Conservation (phyloP, 495 filamentous ascomycete species). For the Penicillium macrosclerotiorum region DNA sequence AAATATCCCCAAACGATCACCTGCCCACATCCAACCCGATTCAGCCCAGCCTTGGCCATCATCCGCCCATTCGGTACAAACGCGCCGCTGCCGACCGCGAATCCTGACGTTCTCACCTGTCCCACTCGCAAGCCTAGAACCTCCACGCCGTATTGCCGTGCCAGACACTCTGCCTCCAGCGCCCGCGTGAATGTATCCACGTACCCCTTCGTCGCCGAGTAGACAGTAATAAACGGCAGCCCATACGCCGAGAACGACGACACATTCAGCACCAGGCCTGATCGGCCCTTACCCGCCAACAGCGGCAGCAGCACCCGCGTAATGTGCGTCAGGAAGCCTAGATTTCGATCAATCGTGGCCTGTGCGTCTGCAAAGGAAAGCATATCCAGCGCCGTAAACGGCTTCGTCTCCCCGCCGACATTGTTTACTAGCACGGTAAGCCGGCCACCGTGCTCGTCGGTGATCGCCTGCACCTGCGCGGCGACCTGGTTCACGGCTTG, state of each 20-base stretch:
- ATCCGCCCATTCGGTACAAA: conserved; percentile 20
- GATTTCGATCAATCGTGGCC: conserved; percentile 33
- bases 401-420: conserved; percentile 35
- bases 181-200: conserved; percentile 31
- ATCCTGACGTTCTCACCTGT: conserved; percentile 19
- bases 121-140: conserved; percentile 30
- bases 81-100: conserved; percentile 17
- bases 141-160: conserved; percentile 23
- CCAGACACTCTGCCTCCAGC: conserved; percentile 28
- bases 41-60: conserved; percentile 26
- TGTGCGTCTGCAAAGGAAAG: conserved; percentile 22
- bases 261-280: conserved; percentile 43
- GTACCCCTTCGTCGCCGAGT: conserved; percentile 39
- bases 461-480: conserved; percentile 13
- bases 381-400: conserved; percentile 19
- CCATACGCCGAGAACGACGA: conserved; percentile 33
- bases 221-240: conserved; percentile 36
- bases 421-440: conserved; percentile 51
- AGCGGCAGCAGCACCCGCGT: conserved; percentile 38
- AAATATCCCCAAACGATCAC: conserved; percentile 28
- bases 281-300: conserved; percentile 20
- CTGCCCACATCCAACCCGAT: conserved; percentile 30
- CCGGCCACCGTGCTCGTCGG: conserved; percentile 10
- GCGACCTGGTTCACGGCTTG: conserved; percentile 19
- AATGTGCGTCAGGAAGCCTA: conserved; percentile 39